Conservation (phyloP, 2,329 filamentous ascomycete species). For the Beauveria bassiana region DNA sequence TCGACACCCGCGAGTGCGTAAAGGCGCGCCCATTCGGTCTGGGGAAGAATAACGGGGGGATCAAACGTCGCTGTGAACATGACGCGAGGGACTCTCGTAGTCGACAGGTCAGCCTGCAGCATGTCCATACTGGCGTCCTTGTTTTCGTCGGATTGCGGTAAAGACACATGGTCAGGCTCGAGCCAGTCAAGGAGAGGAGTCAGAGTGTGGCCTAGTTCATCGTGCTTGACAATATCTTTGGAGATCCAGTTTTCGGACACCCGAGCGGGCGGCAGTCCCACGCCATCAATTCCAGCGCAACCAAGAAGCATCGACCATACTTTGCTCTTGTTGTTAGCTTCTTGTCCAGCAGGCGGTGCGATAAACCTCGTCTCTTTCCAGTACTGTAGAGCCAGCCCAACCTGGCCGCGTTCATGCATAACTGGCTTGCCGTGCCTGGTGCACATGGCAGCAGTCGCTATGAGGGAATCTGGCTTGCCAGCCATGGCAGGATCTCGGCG, state of each 20-base stretch:
- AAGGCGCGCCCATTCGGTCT: constrained; percentile 54
- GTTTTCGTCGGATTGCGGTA: constrained; percentile 39
- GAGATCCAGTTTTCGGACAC: constrained; percentile 70
- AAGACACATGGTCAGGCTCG: constrained; percentile 58
- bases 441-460: constrained; percentile 56
- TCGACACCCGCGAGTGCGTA: constrained; percentile 47
- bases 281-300: constrained; percentile 43
- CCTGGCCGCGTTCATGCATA: constrained; percentile 59
- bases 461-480: constrained; percentile 38
- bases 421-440: constrained; percentile 61
- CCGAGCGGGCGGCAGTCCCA: constrained; percentile 52
- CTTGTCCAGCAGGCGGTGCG: constrained; percentile 29
- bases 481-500: constrained; percentile 38
- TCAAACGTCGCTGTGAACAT: constrained; percentile 69
- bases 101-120: constrained; percentile 37
- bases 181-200: constrained; percentile 58
- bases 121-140: constrained; percentile 46
- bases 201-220: constrained; percentile 34
- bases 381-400: constrained; percentile 69
- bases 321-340: constrained; percentile 35
- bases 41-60: constrained; percentile 64
- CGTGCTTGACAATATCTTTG: constrained; percentile 52
- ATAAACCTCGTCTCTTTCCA: constrained; percentile 57
- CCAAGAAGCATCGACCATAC: constrained; percentile 63
- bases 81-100: constrained; percentile 56